Base-by-base conservation (phyloP, 257 asterid genomes). In the Misopates orontium region DNA sequence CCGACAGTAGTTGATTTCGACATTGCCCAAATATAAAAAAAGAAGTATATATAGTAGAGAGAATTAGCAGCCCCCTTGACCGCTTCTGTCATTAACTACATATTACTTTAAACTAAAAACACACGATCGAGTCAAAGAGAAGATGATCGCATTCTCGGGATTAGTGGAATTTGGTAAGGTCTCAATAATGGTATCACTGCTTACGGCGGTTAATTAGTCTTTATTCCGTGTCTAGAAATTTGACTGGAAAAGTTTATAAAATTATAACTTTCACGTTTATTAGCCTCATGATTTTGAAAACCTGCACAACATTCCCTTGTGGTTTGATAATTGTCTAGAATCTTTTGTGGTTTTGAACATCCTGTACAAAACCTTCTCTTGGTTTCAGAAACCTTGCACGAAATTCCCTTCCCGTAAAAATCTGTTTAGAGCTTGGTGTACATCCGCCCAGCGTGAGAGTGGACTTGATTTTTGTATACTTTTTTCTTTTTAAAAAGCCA, bases 151-250 rank as follows among this genome's bases (percentile, higher is more conserved):
- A 48, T 14, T 58, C 1, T 56, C 31, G 1, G 24, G 36, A 16
- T 45, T 61, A 62, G 78, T 73, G 71, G 78, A 68, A 62, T 57
- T 45, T 45, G 17, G 20, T 45, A n/a, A 45, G 51, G 67, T 48
- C 78, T 73, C 74, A 39, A 40, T 55, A 67, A 36, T 73, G 69
- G 70, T 60, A 73, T 68, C 78, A 67, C 62, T 73, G 73, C 73
- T 67, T 61, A 67, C 66, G 70, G 61, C 16, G 18, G 3, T 22
- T 62, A 60, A 40, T 58, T 32, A 44, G 22, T 10, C 65, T 11
- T 28, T 39, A 20, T 60, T 36, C 12, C 9, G 24, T 10, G 31
- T 56, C 5, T 32, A 39, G 28, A 58, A 36, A 18, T 32, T 60
- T 39, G 57, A 65, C 51, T 59, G 28, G n/a, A 13, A 36, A 36